Evolutionary conservation across 1,284 basidiomycete species (phyloP).

Genomic region (Apiotrichum porosum): DNA sequence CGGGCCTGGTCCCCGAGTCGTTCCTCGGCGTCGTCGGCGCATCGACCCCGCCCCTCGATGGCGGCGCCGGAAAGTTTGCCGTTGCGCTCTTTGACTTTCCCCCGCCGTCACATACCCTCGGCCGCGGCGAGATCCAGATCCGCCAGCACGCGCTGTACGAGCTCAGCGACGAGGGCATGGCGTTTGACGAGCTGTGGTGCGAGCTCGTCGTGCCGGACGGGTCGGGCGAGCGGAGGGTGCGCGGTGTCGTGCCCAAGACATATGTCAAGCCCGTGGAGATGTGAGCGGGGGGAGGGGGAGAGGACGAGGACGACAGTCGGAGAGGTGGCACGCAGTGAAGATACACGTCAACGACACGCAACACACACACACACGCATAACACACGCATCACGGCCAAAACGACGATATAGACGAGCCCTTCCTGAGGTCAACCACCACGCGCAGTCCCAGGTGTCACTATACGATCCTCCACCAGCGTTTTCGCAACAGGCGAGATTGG

Average conservation of each 20-base stretch:
- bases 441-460: too few relatives aligned
- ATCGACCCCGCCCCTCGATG: slow-evolving; percentile 12
- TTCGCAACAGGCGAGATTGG: too few relatives aligned
- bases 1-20: slow-evolving; percentile 15
- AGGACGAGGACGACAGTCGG: too few relatives aligned
- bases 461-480: too few relatives aligned
- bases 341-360: too few relatives aligned
- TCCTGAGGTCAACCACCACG: too few relatives aligned
- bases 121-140: slow-evolving; percentile 10
- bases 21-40: slow-evolving; percentile 8
- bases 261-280: slow-evolving; percentile 5
- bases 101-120: slow-evolving; percentile 7
- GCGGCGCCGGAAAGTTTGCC: slow-evolving; percentile 13
- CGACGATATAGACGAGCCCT: too few relatives aligned
- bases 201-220: slow-evolving; percentile 17
- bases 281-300: too few relatives aligned
- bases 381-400: too few relatives aligned
- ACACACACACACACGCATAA: too few relatives aligned
- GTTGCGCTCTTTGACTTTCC: slow-evolving; percentile 18
- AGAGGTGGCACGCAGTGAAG: too few relatives aligned
- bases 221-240: not conserved
- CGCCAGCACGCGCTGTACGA: slow-evolving; percentile 16
- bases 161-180: slow-evolving; percentile 18
- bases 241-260: slow-evolving; percentile 19
- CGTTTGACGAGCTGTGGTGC: slow-evolving; percentile 18